Evolutionary conservation across 1,284 basidiomycete genomes (phyloP).

Genomic region (Leccinum glutinopallens): DNA sequence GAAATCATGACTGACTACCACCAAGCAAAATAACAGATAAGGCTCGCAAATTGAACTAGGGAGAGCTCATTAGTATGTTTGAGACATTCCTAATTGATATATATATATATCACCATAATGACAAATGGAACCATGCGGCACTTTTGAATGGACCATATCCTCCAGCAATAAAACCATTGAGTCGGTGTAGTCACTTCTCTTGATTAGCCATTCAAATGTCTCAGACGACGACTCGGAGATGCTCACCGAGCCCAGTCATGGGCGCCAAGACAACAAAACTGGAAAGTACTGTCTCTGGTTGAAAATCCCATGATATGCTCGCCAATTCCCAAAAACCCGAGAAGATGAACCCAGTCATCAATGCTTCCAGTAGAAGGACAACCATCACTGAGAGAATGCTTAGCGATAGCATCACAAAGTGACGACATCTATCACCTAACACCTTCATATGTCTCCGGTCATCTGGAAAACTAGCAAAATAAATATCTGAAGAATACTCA

Average conservation of each 20-base stretch:
- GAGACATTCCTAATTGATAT: neutral
- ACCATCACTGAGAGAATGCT: neutral
- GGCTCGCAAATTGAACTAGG: neutral
- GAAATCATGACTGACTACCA: rapidly evolving
- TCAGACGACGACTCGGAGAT: no score
- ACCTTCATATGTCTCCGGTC: neutral
- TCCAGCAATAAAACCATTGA: neutral
- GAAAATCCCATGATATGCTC: no score
- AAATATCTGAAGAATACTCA: neutral
- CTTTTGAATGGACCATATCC: neutral
- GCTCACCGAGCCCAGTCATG: no score
- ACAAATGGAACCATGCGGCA: neutral
- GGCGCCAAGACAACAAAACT: no score
- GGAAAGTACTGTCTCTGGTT: no score
- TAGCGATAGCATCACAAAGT: neutral
- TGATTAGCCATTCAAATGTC: no score
- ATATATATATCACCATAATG: neutral
- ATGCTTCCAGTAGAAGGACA: neutral
- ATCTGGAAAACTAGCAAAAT: neutral
- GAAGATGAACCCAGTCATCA: no score
- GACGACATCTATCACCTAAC: neutral
- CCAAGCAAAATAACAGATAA: neutral
- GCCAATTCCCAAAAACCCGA: no score
- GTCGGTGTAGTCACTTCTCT: no score
- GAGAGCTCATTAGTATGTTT: neutral